Conservation (phyloP, 2,329 filamentous ascomycete genomes). For the Diaporthe caulivora region DNA sequence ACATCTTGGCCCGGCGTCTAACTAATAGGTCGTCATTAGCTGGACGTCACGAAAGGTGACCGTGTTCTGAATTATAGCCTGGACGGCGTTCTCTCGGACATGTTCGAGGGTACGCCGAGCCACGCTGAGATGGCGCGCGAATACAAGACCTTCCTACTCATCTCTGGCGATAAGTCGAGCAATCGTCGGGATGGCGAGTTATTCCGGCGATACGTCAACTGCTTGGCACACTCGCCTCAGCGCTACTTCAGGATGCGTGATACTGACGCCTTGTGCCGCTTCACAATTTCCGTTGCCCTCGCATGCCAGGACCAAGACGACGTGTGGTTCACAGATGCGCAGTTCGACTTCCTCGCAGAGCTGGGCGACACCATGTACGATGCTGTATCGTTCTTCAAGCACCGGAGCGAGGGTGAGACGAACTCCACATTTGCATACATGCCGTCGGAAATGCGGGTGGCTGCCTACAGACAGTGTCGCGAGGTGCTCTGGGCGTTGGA, state of each 20-base stretch:
- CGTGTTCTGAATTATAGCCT: neutral
- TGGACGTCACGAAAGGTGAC: conserved; percentile 3
- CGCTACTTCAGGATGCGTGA: conserved; percentile 4
- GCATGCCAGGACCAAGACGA: conserved; percentile 3
- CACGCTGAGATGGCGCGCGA: neutral
- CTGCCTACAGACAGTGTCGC: neutral
- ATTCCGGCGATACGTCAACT: conserved; percentile 2
- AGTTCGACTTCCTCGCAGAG: conserved; percentile 10
- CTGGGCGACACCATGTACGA: conserved; percentile 9
- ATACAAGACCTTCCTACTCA: neutral
- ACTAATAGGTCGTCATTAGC: neutral
- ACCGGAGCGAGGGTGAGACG: neutral
- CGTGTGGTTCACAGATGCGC: neutral
- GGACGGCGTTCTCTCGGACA: neutral
- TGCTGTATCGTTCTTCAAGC: conserved; percentile 1
- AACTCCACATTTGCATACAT: conserved; percentile 5
- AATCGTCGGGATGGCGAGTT: neutral
- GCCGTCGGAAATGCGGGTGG: neutral
- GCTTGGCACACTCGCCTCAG: neutral
- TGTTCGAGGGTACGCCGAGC: conserved; percentile 2
- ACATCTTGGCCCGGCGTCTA: neutral
- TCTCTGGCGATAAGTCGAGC: neutral
- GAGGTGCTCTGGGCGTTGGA: conserved; percentile 6
- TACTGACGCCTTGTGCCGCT: neutral
- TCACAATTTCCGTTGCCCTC: neutral